These are phyloP conservation scores for Priceomyces carsonii DNA, from an alignment of 805 yeast species.

Conservation along the genomic window DNA sequence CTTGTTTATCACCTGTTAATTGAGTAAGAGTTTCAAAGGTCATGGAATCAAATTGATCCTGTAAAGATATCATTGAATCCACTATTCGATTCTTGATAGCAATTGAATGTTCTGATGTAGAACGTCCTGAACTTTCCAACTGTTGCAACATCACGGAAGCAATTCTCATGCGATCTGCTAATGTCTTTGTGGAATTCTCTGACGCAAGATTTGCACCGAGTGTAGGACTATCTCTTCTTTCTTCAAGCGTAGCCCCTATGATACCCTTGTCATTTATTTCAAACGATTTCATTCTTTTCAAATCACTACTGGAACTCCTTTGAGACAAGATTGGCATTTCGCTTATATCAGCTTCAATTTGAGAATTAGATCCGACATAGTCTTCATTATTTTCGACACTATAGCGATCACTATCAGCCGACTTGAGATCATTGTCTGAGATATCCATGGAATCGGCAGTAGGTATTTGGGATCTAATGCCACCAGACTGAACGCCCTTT, in stretches of 20 bases:
- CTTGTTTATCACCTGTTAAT: conserved; percentile 51
- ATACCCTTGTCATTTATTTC: conserved; percentile 1
- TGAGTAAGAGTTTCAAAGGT: conserved; percentile 38
- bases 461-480: not conserved
- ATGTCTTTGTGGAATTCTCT: conserved; percentile 38
- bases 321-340: conserved; percentile 56
- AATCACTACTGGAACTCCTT: conserved; percentile 9
- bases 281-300: conserved; percentile 8
- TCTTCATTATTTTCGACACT: conserved; percentile 6
- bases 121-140: conserved; percentile 73
- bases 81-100: conserved; percentile 26
- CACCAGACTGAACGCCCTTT: conserved; percentile 20
- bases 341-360: conserved; percentile 63
- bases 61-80: conserved; percentile 36
- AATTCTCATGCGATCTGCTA: conserved; percentile 92
- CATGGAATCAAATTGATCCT: conserved; percentile 41
- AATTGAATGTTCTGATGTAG: conserved; percentile 39
- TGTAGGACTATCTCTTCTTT: conserved; percentile 5
- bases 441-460: conserved; percentile 1
- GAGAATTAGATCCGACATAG: not conserved
- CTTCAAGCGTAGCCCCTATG: not conserved
- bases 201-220: conserved; percentile 14
- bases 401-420: conserved; percentile 2
- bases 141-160: conserved; percentile 95
- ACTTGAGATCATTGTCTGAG: conserved; percentile 5